phyloP scores from a whole-genome alignment of 192 early-diverging fungal genomes.

The Backusella mclennaniae region DNA sequence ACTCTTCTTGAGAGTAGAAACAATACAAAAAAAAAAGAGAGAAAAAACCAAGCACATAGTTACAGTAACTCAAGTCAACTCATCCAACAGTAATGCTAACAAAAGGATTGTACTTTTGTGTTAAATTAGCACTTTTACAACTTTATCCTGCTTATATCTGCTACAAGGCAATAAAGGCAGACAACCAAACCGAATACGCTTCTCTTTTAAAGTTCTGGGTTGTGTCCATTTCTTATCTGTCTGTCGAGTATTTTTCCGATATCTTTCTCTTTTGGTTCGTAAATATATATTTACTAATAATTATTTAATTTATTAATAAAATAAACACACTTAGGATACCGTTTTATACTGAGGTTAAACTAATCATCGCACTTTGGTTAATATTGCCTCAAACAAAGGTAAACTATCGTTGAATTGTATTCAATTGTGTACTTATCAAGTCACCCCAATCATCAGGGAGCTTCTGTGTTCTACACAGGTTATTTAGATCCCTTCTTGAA shows the following conservation, averaged over 20 bases:
- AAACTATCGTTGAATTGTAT: neutral
- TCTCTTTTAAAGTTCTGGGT: slow-evolving; percentile 38
- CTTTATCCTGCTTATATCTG: slow-evolving; percentile 38
- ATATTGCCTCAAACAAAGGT: slow-evolving; percentile 37
- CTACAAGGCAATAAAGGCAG: slow-evolving; percentile 33
- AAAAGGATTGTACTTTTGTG: slow-evolving; percentile 23
- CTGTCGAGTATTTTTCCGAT: slow-evolving; percentile 30
- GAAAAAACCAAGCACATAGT: neutral
- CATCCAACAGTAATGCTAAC: slow-evolving; percentile 6
- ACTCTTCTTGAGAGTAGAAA: neutral
- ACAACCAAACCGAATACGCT: slow-evolving; percentile 22
- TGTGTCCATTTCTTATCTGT: slow-evolving; percentile 27
- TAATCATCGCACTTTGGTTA: slow-evolving; percentile 25
- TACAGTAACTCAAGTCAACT: neutral
- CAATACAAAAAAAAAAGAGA: neutral
- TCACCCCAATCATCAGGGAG: slow-evolving; percentile 8
- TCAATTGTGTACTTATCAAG: neutral
- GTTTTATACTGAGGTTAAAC: slow-evolving; percentile 34
- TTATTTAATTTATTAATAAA: neutral
- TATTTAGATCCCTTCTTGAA: slow-evolving; percentile 27
- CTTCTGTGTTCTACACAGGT: slow-evolving; percentile 17
- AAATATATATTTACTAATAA: neutral
- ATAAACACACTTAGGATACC: slow-evolving; percentile 16
- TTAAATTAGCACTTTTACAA: slow-evolving; percentile 32
- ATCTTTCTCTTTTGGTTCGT: slow-evolving; percentile 34